Base-by-base conservation (phyloP, 2,329 filamentous ascomycete species). In the Clonostachys sp. region DNA sequence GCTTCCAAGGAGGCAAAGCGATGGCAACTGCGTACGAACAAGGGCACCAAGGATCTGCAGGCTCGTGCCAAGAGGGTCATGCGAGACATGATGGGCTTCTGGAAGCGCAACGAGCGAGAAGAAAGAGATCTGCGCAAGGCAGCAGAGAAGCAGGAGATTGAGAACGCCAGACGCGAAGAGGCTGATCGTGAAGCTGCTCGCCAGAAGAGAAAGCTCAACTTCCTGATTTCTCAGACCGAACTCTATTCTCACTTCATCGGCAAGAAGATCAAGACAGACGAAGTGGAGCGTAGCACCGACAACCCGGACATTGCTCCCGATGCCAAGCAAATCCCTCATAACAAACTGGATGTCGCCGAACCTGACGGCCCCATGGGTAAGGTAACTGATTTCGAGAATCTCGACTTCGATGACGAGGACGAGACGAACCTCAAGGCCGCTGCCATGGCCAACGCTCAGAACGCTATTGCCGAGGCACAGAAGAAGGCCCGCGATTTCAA, bases 21-120 rank as follows among this genome's bases (percentile, higher is more conserved):
- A 61, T 99, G 94, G 94, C 95, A 99, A 67, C 81, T 95, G 51
- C 87, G 91, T 40, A 99, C 94, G 46, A 99, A 99, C 75, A 97
- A 99, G 78, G 95, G 91, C 62, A 94, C 89, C 65, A 99, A 99
- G 67, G 94, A 99, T 66, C 88, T 95, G 5, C 94, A 97, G 64
- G 94, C 94, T 40, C 84, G 94, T 43, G 94, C 94, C 49, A 99
- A 99, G 77, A 87, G 94, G 56, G 92, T 92, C 50, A 99, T 99
- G 94, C 84, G 94, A 63, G 94, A 99, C 70, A 99, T 99, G 94
- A 94, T 96, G 81, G 84, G 89, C 49, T 99, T 97, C 78, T 99
- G 94, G 94, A 97, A 97, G 71, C 87, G 92, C 48, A 99, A 99
- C 65, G 94, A 99, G 67, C 87, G 92, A 46, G 94, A 99, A 64